Evolutionary conservation across 352 stramenopile species (phyloP).

Genomic region (Phytophthora constricta): DNA sequence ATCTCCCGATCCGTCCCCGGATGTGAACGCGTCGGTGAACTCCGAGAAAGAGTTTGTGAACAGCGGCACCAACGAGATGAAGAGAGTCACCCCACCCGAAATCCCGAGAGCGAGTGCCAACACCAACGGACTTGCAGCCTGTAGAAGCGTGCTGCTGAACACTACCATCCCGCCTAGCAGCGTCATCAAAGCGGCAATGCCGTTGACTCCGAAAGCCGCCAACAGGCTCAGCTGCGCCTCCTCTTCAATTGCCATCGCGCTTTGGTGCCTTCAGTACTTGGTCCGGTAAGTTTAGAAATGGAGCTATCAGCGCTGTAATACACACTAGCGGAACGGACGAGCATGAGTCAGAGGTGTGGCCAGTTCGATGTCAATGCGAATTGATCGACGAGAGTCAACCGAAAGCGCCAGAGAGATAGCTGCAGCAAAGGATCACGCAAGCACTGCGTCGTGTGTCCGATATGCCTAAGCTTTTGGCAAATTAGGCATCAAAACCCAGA

Average conservation of each 20-base stretch:
- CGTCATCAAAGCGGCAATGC: conserved; percentile 49
- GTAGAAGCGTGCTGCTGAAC: conserved; percentile 57
- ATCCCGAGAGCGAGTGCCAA: conserved; percentile 58
- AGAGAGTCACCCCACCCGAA: conserved; percentile 69
- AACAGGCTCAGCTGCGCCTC: conserved; percentile 12
- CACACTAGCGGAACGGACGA: conserved; percentile 6
- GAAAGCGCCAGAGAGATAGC: conserved; percentile 12
- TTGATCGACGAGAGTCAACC: too few species aligned
- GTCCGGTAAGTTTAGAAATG: conserved; percentile 19
- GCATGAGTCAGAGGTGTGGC: conserved; percentile 5
- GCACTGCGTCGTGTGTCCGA: too few species aligned
- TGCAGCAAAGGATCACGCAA: too few species aligned
- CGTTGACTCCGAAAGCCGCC: conserved; percentile 44
- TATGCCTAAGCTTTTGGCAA: too few species aligned
- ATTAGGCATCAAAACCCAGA: too few species aligned
- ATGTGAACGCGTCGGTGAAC: conserved; percentile 41
- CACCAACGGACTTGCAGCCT: conserved; percentile 49
- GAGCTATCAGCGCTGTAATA: conserved; percentile 4
- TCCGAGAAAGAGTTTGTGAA: conserved; percentile 46
- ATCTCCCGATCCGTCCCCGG: conserved; percentile 23
- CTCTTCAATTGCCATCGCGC: conserved; percentile 24
- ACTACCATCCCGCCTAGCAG: conserved; percentile 61
- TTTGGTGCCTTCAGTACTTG: too few species aligned
- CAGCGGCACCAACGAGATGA: conserved; percentile 69
- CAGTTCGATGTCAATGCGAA: conserved; percentile 20